Evolutionary conservation across 306 rosid genomes (phyloP).

Genomic region (cucumber (Cucumis sativus)): Cucumber_9930_V3 NC_026655.2:16122001-16122500

Average conservation of each 20-base stretch:
- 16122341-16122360: background rate
- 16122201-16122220: background rate
- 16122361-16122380: background rate
- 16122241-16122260: background rate
- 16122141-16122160: background rate
- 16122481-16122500: too few relatives aligned
- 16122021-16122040: constrained; percentile 34
- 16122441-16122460: too few relatives aligned
- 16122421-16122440: too few relatives aligned
- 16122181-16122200: too few relatives aligned
- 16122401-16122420: too few relatives aligned
- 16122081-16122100: constrained; percentile 33
- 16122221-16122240: background rate
- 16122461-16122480: too few relatives aligned
- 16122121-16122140: too few relatives aligned
- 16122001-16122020: constrained; percentile 18
- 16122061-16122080: constrained; percentile 19
- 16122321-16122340: background rate
- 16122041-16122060: constrained; percentile 34
- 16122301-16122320: background rate
- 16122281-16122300: background rate
- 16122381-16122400: background rate
- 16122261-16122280: background rate
- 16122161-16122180: too few relatives aligned
- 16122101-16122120: background rate